phyloP scores from a whole-genome alignment of 140 eudicot genomes.

The Stevia rebaudiana region DNA sequence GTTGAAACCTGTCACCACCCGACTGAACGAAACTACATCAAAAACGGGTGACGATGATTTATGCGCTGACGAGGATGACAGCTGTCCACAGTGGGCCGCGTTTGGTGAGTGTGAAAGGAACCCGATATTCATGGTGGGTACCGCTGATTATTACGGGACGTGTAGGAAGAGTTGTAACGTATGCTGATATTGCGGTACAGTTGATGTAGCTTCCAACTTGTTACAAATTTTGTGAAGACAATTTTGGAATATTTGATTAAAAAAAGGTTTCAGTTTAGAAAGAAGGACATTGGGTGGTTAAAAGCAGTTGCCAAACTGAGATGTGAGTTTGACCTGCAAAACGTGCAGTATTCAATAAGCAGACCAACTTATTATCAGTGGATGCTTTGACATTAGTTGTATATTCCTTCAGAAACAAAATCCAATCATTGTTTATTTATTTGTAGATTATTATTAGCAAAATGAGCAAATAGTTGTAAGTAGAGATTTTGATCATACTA shows the following conservation, averaged over 20 bases:
- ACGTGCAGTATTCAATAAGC: slow-evolving; percentile 12
- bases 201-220: neutral
- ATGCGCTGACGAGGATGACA: slow-evolving; percentile 80
- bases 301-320: slow-evolving; percentile 15
- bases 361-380: slow-evolving; percentile 13
- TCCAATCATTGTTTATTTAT: neutral
- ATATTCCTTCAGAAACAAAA: neutral
- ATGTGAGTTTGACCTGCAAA: slow-evolving; percentile 11
- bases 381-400: slow-evolving; percentile 20
- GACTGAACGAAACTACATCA: neutral
- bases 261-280: neutral
- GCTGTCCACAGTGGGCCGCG: slow-evolving; percentile 77
- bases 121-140: slow-evolving; percentile 76
- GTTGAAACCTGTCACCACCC: slow-evolving; percentile 22
- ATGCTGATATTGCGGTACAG: slow-evolving; percentile 36
- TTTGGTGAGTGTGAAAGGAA: slow-evolving; percentile 77
- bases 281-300: neutral
- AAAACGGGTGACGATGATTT: slow-evolving; percentile 30
- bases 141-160: slow-evolving; percentile 82
- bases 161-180: slow-evolving; percentile 88
- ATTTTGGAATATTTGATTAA: no score
- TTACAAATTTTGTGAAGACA: neutral
- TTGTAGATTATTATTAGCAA: no score
- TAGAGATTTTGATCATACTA: no score
- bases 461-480: no score